Conservation (phyloP, 2,329 filamentous ascomycete species). For the Nemania sp. region DNA sequence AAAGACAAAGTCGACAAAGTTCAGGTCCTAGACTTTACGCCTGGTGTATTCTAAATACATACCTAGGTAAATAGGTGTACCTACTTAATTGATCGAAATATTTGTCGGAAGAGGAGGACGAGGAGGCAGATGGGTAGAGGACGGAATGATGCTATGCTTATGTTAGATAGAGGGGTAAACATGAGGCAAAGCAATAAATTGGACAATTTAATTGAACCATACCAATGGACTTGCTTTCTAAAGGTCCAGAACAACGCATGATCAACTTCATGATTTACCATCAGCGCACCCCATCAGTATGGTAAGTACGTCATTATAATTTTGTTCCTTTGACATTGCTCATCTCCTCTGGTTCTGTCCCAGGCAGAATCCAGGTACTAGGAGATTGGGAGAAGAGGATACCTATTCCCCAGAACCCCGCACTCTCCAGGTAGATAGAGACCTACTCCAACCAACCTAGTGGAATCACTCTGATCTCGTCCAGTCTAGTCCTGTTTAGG, state of each 20-base stretch:
- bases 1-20: slow-evolving; percentile 62
- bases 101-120: too few species aligned
- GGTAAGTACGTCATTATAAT: neutral
- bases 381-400: neutral
- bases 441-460: neutral
- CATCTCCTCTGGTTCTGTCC: neutral
- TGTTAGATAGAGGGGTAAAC: neutral
- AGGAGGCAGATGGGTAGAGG: too few species aligned
- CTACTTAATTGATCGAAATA: too few species aligned
- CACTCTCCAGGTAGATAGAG: neutral
- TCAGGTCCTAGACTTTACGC: slow-evolving; percentile 69
- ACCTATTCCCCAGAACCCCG: slow-evolving; percentile 16
- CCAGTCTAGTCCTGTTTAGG: neutral
- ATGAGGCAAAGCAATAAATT: neutral
- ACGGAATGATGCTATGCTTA: neutral
- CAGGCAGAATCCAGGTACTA: too few species aligned
- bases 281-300: neutral
- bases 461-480: neutral
- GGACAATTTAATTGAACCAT: neutral
- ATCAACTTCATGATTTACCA: neutral
- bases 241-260: neutral
- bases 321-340: neutral
- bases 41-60: slow-evolving; percentile 48
- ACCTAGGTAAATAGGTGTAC: slow-evolving; percentile 31
- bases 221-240: too few species aligned